Evolutionary conservation across 2,329 filamentous ascomycete genomes (phyloP).

Genomic region (Stenocarpella maydis): DNA sequence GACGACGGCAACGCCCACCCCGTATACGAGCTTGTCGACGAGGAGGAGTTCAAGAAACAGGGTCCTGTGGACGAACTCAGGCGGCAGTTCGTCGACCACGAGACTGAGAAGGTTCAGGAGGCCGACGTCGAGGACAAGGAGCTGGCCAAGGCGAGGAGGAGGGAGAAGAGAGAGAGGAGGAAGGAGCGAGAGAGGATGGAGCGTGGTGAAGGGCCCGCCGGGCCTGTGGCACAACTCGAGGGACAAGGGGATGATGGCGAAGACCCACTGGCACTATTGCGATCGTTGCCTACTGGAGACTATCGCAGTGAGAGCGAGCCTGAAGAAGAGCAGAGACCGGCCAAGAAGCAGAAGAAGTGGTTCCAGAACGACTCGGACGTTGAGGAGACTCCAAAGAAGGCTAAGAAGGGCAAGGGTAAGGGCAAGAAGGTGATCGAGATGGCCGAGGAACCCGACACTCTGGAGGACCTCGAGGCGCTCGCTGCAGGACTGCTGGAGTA

Average conservation of each 20-base stretch:
- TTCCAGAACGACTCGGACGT: constrained; percentile 73
- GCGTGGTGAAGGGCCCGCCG: constrained; percentile 47
- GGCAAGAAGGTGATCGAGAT: constrained; percentile 65
- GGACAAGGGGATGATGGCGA: constrained; percentile 49
- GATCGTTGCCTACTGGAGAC: constrained; percentile 59
- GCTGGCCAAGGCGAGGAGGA: constrained; percentile 77
- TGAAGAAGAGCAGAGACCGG: constrained; percentile 58
- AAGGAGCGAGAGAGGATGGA: constrained; percentile 71
- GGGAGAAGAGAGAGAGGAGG: constrained; percentile 77
- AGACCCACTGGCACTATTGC: constrained; percentile 65
- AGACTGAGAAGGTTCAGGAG: constrained; percentile 73
- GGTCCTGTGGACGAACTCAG: constrained; percentile 82
- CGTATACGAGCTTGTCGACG: constrained; percentile 87
- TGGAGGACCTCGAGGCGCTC: constrained; percentile 81
- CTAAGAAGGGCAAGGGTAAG: constrained; percentile 52
- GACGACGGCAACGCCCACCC: constrained; percentile 88
- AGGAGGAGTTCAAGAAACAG: constrained; percentile 78
- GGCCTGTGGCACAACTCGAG: constrained; percentile 43
- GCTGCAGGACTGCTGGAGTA: constrained; percentile 74
- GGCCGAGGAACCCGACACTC: constrained; percentile 75
- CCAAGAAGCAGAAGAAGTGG: constrained; percentile 79
- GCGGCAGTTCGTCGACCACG: constrained; percentile 78
- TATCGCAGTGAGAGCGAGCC: constrained; percentile 44
- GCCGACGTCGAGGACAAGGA: constrained; percentile 87
- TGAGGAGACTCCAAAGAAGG: constrained; percentile 50